Evolutionary conservation across 495 filamentous ascomycete species (phyloP).

Genomic region (Annulohypoxylon stygium): DNA sequence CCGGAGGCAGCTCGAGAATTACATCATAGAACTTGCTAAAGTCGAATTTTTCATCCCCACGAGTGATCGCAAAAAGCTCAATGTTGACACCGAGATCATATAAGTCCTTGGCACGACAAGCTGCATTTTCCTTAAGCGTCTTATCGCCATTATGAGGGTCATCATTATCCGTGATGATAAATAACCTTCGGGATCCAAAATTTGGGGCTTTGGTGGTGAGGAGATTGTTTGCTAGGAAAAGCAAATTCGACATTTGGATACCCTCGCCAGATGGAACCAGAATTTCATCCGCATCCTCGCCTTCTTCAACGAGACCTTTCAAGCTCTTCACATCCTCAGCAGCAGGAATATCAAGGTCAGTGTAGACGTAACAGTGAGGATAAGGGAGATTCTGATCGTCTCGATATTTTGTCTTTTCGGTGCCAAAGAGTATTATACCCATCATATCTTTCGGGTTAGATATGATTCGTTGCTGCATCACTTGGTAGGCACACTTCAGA

Average conservation of each 20-base stretch:
- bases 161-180: constrained; percentile 96
- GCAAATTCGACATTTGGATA: constrained; percentile 86
- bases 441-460: constrained; percentile 98
- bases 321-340: constrained; percentile 88
- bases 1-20: constrained; percentile 41
- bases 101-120: constrained; percentile 91
- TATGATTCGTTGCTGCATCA: constrained; percentile 99
- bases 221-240: constrained; percentile 96
- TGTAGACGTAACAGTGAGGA: constrained; percentile 92
- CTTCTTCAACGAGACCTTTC: constrained; percentile 76
- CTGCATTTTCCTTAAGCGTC: constrained; percentile 76
- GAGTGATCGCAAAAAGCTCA: constrained; percentile 92
- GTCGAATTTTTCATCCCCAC: constrained; percentile 80
- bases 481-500: constrained; percentile 90
- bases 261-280: constrained; percentile 76
- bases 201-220: constrained; percentile 96
- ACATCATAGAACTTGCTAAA: constrained; percentile 92
- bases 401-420: constrained; percentile 84
- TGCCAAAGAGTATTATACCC: constrained; percentile 94
- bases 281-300: constrained; percentile 76
- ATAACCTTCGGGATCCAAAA: constrained; percentile 90
- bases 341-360: constrained; percentile 87
- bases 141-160: constrained; percentile 83
- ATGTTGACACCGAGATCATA: constrained; percentile 95
- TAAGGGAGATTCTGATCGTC: constrained; percentile 78